Conservation (phyloP, 2,329 filamentous ascomycete genomes). For the Xylariaceae sp. region DNA sequence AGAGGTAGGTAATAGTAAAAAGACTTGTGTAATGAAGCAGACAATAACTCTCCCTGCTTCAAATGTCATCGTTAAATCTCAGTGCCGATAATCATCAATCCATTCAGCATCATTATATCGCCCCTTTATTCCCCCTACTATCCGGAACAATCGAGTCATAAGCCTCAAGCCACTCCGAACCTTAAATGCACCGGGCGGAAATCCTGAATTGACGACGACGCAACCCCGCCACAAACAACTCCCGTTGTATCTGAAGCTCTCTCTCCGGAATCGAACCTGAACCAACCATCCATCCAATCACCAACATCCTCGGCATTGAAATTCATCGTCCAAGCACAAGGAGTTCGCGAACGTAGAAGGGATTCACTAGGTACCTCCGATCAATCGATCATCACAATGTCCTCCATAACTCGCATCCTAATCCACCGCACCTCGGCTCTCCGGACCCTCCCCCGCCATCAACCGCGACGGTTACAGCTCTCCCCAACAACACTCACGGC, state of each 20-base stretch:
- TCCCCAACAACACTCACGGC: slow-evolving; percentile 6
- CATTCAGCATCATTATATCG: background rate
- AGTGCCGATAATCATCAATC: too few relatives aligned
- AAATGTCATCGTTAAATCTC: background rate
- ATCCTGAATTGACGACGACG: background rate
- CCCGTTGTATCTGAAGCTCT: too few relatives aligned
- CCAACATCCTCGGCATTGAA: too few relatives aligned
- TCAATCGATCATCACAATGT: slow-evolving; percentile 16
- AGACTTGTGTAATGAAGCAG: background rate
- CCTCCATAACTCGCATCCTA: slow-evolving; percentile 21
- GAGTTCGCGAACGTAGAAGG: too few relatives aligned
- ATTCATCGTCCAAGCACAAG: too few relatives aligned
- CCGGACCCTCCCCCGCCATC: background rate
- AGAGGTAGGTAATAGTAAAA: background rate
- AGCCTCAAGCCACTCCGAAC: background rate
- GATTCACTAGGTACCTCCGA: too few relatives aligned
- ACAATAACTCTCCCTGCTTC: too few relatives aligned
- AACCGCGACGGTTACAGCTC: slow-evolving; percentile 14
- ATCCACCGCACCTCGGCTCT: slow-evolving; percentile 18
- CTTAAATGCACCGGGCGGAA: background rate
- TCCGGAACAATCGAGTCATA: background rate
- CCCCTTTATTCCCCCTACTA: background rate
- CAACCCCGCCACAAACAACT: background rate
- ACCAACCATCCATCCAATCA: too few relatives aligned
- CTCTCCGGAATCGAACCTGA: too few relatives aligned